Conservation (phyloP, 805 yeast species). For the Candida endomychidarum region DNA sequence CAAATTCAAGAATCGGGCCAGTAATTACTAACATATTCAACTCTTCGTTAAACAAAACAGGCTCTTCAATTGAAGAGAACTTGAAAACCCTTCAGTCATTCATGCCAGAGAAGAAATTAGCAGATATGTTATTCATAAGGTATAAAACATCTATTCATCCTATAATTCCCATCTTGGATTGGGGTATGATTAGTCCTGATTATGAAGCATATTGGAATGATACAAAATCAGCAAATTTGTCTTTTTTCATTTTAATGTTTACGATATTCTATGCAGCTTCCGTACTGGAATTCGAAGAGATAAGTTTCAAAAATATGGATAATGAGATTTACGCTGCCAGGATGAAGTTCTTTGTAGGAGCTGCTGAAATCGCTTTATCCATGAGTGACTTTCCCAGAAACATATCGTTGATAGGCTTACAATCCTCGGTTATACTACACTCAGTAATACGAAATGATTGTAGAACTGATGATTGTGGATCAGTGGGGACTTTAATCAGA, state of each 20-base stretch:
- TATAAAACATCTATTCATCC: slow-evolving; percentile 15
- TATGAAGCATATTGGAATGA: slow-evolving; percentile 15
- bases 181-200: slow-evolving; percentile 9
- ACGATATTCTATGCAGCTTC: slow-evolving; percentile 17
- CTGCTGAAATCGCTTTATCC: slow-evolving; percentile 15
- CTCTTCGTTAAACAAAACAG: slow-evolving; percentile 9
- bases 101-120: slow-evolving; percentile 11
- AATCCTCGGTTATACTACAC: slow-evolving; percentile 14
- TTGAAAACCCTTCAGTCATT: slow-evolving; percentile 10
- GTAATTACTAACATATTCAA: slow-evolving; percentile 11
- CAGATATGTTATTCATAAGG: slow-evolving; percentile 14
- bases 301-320: slow-evolving; percentile 1
- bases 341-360: slow-evolving; percentile 16
- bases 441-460: slow-evolving; percentile 15
- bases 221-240: slow-evolving; percentile 6
- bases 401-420: slow-evolving; percentile 12
- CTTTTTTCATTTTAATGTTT: slow-evolving; percentile 11
- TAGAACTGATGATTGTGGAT: slow-evolving; percentile 16
- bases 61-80: slow-evolving; percentile 2
- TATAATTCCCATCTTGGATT: slow-evolving; percentile 15
- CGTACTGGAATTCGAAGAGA: slow-evolving; percentile 16
- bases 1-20: slow-evolving; percentile 10
- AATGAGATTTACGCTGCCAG: slow-evolving; percentile 6
- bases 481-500: slow-evolving; percentile 13
- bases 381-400: slow-evolving; percentile 15